Evolutionary conservation across 257 asterid species (phyloP).

Genomic region (Solanum rostratum): DNA sequence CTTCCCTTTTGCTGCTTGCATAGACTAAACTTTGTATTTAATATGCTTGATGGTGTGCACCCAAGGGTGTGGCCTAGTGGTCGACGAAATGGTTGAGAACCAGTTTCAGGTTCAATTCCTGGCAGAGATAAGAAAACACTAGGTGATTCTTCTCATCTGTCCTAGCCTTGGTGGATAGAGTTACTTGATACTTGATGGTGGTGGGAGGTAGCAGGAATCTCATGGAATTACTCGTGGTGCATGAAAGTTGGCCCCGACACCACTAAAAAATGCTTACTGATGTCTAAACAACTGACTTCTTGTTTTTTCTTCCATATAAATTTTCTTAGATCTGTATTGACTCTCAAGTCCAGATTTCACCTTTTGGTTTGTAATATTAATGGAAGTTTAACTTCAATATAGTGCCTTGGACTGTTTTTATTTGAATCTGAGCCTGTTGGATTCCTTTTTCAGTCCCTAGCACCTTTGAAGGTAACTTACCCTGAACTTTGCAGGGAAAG

Average conservation of each 20-base stretch:
- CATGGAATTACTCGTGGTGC: too few species aligned
- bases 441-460: not conserved
- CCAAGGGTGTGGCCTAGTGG: too few species aligned
- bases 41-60: not conserved
- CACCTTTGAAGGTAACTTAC: not conserved
- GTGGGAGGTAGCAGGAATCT: too few species aligned
- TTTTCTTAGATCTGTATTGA: not conserved
- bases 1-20: not conserved
- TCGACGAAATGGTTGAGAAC: too few species aligned
- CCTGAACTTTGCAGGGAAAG: conserved; percentile 19
- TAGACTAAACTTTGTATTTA: not conserved
- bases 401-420: not conserved
- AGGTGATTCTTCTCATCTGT: too few species aligned
- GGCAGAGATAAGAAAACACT: too few species aligned
- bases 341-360: not conserved
- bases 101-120: too few species aligned
- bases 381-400: not conserved
- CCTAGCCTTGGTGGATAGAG: too few species aligned
- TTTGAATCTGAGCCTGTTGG: not conserved
- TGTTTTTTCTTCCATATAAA: not conserved
- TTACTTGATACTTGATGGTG: too few species aligned
- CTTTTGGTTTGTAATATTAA: not conserved
- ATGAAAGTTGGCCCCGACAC: too few species aligned
- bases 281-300: not conserved
- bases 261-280: not conserved